Base-by-base conservation (phyloP, 169 alveolate genomes). In the Babesia bovis region DNA sequence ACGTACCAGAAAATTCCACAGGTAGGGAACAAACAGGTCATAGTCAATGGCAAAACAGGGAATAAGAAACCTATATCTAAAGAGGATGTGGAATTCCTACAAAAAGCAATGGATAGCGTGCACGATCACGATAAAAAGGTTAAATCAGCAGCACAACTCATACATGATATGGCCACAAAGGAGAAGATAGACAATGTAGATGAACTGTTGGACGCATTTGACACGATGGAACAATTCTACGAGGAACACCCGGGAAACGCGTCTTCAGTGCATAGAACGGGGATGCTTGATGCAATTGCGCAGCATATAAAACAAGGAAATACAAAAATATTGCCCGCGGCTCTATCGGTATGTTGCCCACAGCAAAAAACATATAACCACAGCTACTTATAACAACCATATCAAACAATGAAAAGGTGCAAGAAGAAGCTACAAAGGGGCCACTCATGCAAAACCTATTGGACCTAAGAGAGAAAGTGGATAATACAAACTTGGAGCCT, bases 191-290 rank as follows among this genome's bases (percentile, higher is more conserved):
- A 68, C n/a, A 13, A 26, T 23, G 50, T 23, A 15, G 52, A 56
- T 33, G 30, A 21, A 17, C 58, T 75, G 32, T 68, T 78, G 35
- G 82, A 69, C 3, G 61, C 82, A 21, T 58, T 78, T 47, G 78
- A 68, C 30, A 78, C 45, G 33, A 59, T 78, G 73, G 87, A 78
- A 53, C 81, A 58, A 35, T 65, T 51, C 70, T 78, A 65, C 68
- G 82, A 78, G 36, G 87, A 78, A 38, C 87, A 78, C 41, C 87
- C 87, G 6, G 73, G 87, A 44, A 78, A 78, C 59, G 74, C 87
- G 23, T 67, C 87, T 15, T 65, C 70, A 30, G 59, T 68, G 13
- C 66, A 56, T 47, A 15, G 69, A 33, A 47, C 56, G 4, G 82
- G 87, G 7, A 56, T 78, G 65, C 71, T 78, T 40, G 79, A 68